Evolutionary conservation across 257 asterid genomes (phyloP), one percentile per base, ranked within the genome.

Genomic region (Ehretia macrophylla): DNA sequence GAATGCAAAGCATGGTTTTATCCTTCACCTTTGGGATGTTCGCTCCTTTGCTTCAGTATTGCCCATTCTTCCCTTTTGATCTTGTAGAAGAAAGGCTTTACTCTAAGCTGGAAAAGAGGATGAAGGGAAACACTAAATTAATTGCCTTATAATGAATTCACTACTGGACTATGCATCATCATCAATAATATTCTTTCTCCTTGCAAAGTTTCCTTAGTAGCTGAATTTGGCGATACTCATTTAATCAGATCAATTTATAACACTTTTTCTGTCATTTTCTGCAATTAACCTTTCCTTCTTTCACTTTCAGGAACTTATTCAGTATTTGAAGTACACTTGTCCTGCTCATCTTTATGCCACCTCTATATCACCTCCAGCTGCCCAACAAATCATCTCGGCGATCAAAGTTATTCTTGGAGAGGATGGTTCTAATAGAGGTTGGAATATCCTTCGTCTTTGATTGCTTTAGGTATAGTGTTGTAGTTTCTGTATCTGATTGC

Each of bases 271-370:
- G 4, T 8, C 14, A 16, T 14, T 49, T 50, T 5, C 44, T 56
- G 21, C 17, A 21, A 23, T 8, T 68, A 72, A 72, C 60, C 17
- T 65, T 19, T 21, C 19, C 3, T 56, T 14, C 37, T 10, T 49
- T 19, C 54, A 17, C 44, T 37, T 77, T 66, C 84, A 92, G 99
- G 94, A 92, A 66, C 91, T 92, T 82, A 79, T 92, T 59, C 77
- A 80, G 57, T 92, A 73, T 75, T 75, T 92, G 89, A 88, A 92
- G 79, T 76, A 77, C 79, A 64, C 78, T 35, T 88, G 99, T 67
- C 99, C 99, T 67, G 97, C 97, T 78, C 99, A 92, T 75, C 81
- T 88, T 59, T 92, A 92, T 77, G 99, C 96, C 61, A 88, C 99
- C 48, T 88, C 99, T 13, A 77, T 92, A 62, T 86, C 99, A 14